These are phyloP conservation scores for Pseudocercospora eumusae DNA, from an alignment of 2,329 filamentous ascomycete genomes.

Conservation along the genomic window DNA sequence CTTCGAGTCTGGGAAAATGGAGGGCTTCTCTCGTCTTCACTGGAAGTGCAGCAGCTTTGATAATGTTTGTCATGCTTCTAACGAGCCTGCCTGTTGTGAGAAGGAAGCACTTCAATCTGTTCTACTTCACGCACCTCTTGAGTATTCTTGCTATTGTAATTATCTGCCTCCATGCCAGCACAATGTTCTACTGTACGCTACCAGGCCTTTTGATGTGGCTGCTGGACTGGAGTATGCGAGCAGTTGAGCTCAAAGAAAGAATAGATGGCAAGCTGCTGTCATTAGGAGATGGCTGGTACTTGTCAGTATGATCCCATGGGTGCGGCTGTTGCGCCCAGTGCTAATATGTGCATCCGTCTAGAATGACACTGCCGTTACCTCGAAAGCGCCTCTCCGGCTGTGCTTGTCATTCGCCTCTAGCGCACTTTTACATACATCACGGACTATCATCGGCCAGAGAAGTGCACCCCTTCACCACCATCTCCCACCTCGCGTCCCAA, in stretches of 20 bases:
- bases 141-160: slow-evolving; percentile 21
- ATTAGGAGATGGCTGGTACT: slow-evolving; percentile 23
- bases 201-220: slow-evolving; percentile 25
- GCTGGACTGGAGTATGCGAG: slow-evolving; percentile 23
- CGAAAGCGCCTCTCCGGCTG: slow-evolving; percentile 21
- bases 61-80: slow-evolving; percentile 22
- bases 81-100: slow-evolving; percentile 21
- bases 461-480: slow-evolving; percentile 23
- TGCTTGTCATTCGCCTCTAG: slow-evolving; percentile 20
- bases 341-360: slow-evolving; percentile 8
- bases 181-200: slow-evolving; percentile 27
- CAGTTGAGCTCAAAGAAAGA: slow-evolving; percentile 16
- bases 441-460: slow-evolving; percentile 14
- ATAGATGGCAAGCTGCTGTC: slow-evolving; percentile 12
- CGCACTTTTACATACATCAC: slow-evolving; percentile 25
- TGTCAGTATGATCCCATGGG: slow-evolving; percentile 4
- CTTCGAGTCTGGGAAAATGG: slow-evolving; percentile 20
- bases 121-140: slow-evolving; percentile 27
- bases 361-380: slow-evolving; percentile 19
- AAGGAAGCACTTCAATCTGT: slow-evolving; percentile 25
- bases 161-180: slow-evolving; percentile 25
- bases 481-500: slow-evolving; percentile 19
- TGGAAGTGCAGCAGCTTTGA: slow-evolving; percentile 19
- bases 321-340: neutral
- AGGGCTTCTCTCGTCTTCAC: slow-evolving; percentile 25